Conservation (phyloP, 257 asterid species). For the Anisodus tanguticus region DNA sequence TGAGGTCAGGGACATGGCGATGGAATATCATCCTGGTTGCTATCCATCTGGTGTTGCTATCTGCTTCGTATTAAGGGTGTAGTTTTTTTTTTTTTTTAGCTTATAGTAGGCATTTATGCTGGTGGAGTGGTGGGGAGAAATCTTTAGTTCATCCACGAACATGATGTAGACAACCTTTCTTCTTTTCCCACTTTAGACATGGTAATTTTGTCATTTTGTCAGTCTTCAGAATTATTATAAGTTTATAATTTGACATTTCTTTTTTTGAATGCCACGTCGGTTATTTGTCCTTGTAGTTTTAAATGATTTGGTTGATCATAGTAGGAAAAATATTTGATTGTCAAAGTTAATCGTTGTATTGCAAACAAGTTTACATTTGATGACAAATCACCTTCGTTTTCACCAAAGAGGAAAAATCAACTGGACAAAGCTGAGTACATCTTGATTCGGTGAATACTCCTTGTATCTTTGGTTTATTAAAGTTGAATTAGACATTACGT, state of each 20-base stretch:
- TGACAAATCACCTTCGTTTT: background rate
- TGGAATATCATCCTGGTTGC: slow-evolving; percentile 44
- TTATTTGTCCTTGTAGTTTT: background rate
- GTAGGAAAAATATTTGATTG: background rate
- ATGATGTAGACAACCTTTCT: background rate
- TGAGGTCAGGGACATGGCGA: slow-evolving; percentile 39
- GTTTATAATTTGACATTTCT: background rate
- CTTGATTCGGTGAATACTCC: background rate
- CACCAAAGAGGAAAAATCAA: background rate
- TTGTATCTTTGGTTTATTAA: too few relatives aligned
- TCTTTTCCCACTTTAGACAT: background rate
- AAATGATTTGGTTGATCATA: background rate
- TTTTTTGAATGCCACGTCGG: background rate
- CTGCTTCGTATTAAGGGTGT: background rate
- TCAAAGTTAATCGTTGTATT: background rate
- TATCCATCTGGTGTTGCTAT: slow-evolving; percentile 39
- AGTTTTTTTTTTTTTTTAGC: background rate
- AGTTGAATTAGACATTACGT: too few relatives aligned
- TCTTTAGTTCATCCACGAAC: slow-evolving; percentile 12
- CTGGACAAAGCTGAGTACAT: background rate
- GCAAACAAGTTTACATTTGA: background rate
- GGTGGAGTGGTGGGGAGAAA: background rate
- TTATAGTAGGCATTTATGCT: slow-evolving; percentile 9
- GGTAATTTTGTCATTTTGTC: background rate
- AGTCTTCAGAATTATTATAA: background rate